Evolutionary conservation across 2,329 filamentous ascomycete genomes (phyloP), one percentile per base, ranked within the genome.

Genomic region (Lojkania enalia): DNA sequence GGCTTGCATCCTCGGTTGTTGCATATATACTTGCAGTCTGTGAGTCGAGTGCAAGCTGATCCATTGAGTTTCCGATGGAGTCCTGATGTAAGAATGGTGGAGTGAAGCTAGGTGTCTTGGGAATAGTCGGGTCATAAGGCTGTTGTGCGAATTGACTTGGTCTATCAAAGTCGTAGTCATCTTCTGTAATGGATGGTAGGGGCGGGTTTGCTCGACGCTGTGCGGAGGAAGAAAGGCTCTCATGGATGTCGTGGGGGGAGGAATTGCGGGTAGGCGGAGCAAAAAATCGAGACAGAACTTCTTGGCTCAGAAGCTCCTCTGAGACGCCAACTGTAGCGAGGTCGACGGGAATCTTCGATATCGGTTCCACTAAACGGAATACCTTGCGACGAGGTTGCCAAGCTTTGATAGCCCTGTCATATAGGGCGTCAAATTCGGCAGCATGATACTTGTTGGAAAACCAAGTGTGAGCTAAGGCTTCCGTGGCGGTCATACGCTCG

Each of bases 391-490:
- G 67, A n/a, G 77, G 78, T 42, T 63, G 61, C 81, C 81, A 84
- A 42, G 74, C 68, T 23, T 63, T 58, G 44, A 77, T 74, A 0
- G 77, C 72, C 29, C 72, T 69, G 44, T 71, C 39, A 51, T 83
- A 83, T 2, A 80, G 61, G 1, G 69, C 71, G 20, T 79, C 69
- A 42, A 81, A 75, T 14, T 76, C 71, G 12, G 59, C 58, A 15
- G 64, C 70, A 57, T 81, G 75, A 6, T 63, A 54, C n/a, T 67
- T 61, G 53, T 80, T 77, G 1, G 74, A 74, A 53, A 85, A 81
- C 82, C 82, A 85, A 7, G 56, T 43, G 61, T 84, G 80, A 7
- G 60, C 42, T 21, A 84, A 57, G 2, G 80, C 80, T 60, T 81
- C 58, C n/a, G 72, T 71, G 2, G 74, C 80, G 7, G 75, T 77